phyloP scores from a whole-genome alignment of 2,329 filamentous ascomycete species.

The Aureobasidium melanogenum region DNA sequence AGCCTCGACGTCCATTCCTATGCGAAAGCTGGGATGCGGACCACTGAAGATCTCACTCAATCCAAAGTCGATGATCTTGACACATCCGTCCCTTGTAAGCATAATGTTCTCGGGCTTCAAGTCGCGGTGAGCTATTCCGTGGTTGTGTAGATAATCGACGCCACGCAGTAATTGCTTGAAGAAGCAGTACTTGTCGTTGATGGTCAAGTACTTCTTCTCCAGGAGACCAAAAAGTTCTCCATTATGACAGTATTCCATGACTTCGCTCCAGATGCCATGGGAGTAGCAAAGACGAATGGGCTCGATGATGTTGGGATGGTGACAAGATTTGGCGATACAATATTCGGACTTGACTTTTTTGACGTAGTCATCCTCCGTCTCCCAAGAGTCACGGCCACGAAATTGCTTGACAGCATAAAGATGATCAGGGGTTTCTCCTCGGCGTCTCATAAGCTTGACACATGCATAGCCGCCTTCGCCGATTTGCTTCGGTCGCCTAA shows the following conservation, averaged over 20 bases:
- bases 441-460: slow-evolving; percentile 68
- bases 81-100: slow-evolving; percentile 66
- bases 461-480: slow-evolving; percentile 78
- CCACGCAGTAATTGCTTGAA: slow-evolving; percentile 86
- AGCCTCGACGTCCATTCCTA: slow-evolving; percentile 55
- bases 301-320: slow-evolving; percentile 81
- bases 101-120: slow-evolving; percentile 85
- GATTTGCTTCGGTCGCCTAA: slow-evolving; percentile 63
- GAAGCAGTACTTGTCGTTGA: slow-evolving; percentile 64
- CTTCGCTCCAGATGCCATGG: slow-evolving; percentile 72
- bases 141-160: slow-evolving; percentile 68
- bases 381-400: slow-evolving; percentile 59
- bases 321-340: slow-evolving; percentile 73
- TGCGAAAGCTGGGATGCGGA: slow-evolving; percentile 67
- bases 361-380: slow-evolving; percentile 63
- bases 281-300: slow-evolving; percentile 67
- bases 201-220: slow-evolving; percentile 56
- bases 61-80: slow-evolving; percentile 90
- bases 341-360: slow-evolving; percentile 89
- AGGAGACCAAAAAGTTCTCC: slow-evolving; percentile 74
- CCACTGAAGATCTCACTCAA: slow-evolving; percentile 80
- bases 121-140: slow-evolving; percentile 83
- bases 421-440: slow-evolving; percentile 35
- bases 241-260: slow-evolving; percentile 84
- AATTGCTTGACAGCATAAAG: slow-evolving; percentile 85